These are phyloP conservation scores for Chiua sp. DNA, from an alignment of 1,284 basidiomycete species.

Conservation along the genomic window DNA sequence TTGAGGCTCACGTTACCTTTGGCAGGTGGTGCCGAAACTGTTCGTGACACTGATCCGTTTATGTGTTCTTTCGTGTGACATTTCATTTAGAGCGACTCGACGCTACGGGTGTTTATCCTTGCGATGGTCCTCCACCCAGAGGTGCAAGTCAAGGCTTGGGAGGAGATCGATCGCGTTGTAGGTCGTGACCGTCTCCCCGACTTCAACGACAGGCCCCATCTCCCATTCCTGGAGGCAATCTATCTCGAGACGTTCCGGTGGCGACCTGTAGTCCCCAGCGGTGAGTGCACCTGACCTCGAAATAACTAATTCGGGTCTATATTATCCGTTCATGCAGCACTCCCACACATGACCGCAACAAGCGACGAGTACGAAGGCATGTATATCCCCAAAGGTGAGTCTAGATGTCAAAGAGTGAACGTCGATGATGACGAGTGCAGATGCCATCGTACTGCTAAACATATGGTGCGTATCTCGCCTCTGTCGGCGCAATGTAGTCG, in stretches of 20 bases:
- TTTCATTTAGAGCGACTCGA: conserved; percentile 19
- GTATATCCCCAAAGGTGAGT: conserved; percentile 38
- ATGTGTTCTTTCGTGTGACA: background rate
- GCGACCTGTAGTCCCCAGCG: conserved; percentile 27
- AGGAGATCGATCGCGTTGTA: conserved; percentile 34
- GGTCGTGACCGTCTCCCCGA: conserved; percentile 34
- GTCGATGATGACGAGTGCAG: conserved; percentile 12
- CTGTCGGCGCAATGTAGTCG: background rate
- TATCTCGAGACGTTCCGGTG: conserved; percentile 32
- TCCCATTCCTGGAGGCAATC: conserved; percentile 36
- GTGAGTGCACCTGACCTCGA: conserved; percentile 17
- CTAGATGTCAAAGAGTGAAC: background rate
- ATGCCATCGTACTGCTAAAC: conserved; percentile 29
- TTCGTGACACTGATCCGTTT: conserved; percentile 7
- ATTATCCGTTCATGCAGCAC: conserved; percentile 18
- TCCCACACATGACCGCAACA: conserved; percentile 31
- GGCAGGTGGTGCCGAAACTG: conserved; percentile 36
- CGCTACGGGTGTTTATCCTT: conserved; percentile 28
- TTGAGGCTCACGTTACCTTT: background rate
- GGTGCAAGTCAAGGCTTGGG: conserved; percentile 28
- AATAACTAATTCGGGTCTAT: background rate
- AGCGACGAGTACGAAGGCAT: conserved; percentile 38
- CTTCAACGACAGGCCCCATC: conserved; percentile 28
- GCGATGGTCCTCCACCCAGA: conserved; percentile 39
- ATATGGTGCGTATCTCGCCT: conserved; percentile 27